A percentile compares a stretch with the other conserved stretches of the same genome.
Evolutionary conservation across 306 rosid species (phyloP).

Genomic region (Trifolium repens): DNA sequence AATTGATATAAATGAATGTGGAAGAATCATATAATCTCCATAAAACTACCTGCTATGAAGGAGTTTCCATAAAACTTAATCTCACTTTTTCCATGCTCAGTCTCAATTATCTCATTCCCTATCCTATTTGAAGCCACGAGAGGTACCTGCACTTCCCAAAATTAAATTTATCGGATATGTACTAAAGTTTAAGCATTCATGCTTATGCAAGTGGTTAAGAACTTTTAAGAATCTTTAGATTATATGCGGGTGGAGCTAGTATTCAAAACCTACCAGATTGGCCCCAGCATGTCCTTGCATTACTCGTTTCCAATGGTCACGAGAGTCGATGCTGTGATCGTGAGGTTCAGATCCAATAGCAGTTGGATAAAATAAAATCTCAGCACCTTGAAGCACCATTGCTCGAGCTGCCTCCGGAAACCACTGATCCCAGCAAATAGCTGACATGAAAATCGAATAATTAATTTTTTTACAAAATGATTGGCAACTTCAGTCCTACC

Average conservation of each 20-base stretch:
- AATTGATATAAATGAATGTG: constrained; percentile 27
- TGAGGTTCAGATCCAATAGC: constrained; percentile 99
- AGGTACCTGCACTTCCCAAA: constrained; percentile 75
- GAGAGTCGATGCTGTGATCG: constrained; percentile 75
- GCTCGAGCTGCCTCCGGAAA: constrained; percentile 97
- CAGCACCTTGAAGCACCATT: constrained; percentile 98
- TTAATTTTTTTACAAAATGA: not conserved
- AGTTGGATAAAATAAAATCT: constrained; percentile 92
- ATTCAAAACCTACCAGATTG: constrained; percentile 65
- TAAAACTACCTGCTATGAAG: constrained; percentile 96
- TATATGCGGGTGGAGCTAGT: not conserved
- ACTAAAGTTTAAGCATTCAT: constrained; percentile 4
- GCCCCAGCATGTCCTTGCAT: constrained; percentile 99
- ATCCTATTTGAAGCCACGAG: constrained; percentile 91
- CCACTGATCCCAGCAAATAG: constrained; percentile 99
- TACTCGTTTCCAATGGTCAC: constrained; percentile 93
- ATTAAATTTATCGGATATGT: constrained; percentile 13
- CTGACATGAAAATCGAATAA: constrained; percentile 53
- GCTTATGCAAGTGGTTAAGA: not conserved
- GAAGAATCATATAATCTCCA: no score
- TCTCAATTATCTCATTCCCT: constrained; percentile 84
- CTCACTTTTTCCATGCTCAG: constrained; percentile 84
- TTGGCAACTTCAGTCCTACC: not conserved
- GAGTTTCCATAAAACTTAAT: constrained; percentile 90
- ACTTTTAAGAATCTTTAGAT: not conserved